Evolutionary conservation across 2,329 filamentous ascomycete genomes (phyloP).

Genomic region (Beauveria brongniartii): DNA sequence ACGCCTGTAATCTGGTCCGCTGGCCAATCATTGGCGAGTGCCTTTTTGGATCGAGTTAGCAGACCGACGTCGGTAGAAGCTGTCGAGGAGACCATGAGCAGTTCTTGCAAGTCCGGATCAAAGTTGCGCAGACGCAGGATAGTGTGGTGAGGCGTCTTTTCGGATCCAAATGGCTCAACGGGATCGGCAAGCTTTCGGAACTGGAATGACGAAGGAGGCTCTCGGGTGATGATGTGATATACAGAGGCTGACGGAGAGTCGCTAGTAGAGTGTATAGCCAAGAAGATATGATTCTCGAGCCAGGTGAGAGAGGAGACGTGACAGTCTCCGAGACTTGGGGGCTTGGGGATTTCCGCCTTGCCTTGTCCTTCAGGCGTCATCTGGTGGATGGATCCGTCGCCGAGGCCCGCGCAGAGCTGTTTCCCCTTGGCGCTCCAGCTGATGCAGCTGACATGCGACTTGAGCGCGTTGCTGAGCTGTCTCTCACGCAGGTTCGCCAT

Average conservation of each 20-base stretch:
- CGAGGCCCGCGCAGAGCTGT: slow-evolving; percentile 79
- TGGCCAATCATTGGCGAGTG: slow-evolving; percentile 54
- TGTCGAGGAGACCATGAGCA: slow-evolving; percentile 76
- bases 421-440: slow-evolving; percentile 93
- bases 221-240: slow-evolving; percentile 73
- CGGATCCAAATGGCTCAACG: slow-evolving; percentile 61
- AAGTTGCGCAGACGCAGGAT: slow-evolving; percentile 72
- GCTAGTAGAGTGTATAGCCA: slow-evolving; percentile 64
- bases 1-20: slow-evolving; percentile 53
- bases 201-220: slow-evolving; percentile 50
- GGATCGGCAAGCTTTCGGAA: slow-evolving; percentile 71
- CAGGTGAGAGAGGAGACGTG: slow-evolving; percentile 77
- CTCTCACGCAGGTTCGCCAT: slow-evolving; percentile 72
- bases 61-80: slow-evolving; percentile 72
- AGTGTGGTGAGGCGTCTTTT: slow-evolving; percentile 66
- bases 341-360: slow-evolving; percentile 72
- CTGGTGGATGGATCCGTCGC: slow-evolving; percentile 71
- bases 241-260: slow-evolving; percentile 53
- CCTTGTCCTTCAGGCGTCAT: slow-evolving; percentile 73
- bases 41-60: slow-evolving; percentile 62
- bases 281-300: slow-evolving; percentile 81
- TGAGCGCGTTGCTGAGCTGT: slow-evolving; percentile 56
- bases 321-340: slow-evolving; percentile 57
- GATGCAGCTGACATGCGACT: slow-evolving; percentile 69
- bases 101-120: slow-evolving; percentile 69